Base-by-base conservation (phyloP, 2,329 filamentous ascomycete species). In the Pseudogymnoascus sp. region DNA sequence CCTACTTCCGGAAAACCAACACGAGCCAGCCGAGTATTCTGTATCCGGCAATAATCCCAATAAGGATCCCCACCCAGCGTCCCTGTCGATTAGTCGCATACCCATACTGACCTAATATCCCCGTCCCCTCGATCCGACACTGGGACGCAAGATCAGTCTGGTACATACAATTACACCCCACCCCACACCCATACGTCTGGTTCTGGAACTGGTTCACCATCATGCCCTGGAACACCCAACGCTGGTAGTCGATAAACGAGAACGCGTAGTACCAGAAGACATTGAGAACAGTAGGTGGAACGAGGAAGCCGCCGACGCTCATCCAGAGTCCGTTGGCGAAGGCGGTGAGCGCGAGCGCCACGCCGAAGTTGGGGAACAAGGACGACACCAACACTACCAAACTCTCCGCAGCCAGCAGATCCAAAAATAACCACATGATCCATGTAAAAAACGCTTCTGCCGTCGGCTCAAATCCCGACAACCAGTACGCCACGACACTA, bases 321-420 rank as follows among this genome's bases (percentile, higher is more conserved):
- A 96, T 96, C 91, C 91, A 96, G 5, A 96, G 79, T 0, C 91
- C 91, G 74, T 96, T 96, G 21, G 89, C 88, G 70, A 96, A 96
- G 0, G 91, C 91, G 0, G 89, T 89, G 1, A 91, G 79, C 0
- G 91, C 91, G 0, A 96, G 83, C 0, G 89, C 80, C 49, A 93
- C 83, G 59, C 96, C 91, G 67, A 96, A 96, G 65, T 87, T 88
- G 0, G 90, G 90, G 66, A 92, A 86, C 1, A 95, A 73, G 1
- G 83, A 84, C 0, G 87, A 84, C 21, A 95, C 79, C 28, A 96
- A 79, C 2, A 96, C 89, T 23, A 96, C 90, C 0, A 96, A 83
- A 0, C 88, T 88, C 75, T 95, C 91, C 18, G 90, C 91, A 0
- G 91, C 90, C 1, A 96, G 75, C 0, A 96, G 82, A 70, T 96